These are phyloP conservation scores for Daucus carota DNA, from an alignment of 129 eudicot genomes.

Conservation along the genomic window DNA sequence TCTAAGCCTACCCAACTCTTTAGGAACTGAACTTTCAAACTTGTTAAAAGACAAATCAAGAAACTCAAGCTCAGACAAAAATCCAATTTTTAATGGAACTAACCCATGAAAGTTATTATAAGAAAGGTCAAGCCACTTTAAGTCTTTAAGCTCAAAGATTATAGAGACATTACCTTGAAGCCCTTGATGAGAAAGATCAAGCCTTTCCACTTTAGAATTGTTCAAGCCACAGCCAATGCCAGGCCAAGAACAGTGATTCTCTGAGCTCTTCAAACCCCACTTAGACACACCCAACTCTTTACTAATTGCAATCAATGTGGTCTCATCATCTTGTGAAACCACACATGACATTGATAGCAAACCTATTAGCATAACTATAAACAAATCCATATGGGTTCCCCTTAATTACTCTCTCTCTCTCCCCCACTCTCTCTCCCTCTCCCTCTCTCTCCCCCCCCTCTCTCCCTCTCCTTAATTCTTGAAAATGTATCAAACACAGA, in stretches of 20 bases:
- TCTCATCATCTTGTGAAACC: constrained; percentile 38
- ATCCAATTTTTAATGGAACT: constrained; percentile 62
- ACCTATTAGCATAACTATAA: constrained; percentile 39
- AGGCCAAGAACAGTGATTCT: constrained; percentile 65
- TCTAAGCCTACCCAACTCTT: constrained; percentile 48
- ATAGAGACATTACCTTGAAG: constrained; percentile 88
- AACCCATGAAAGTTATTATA: constrained; percentile 66
- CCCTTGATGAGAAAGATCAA: constrained; percentile 68
- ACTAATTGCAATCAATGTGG: constrained; percentile 46
- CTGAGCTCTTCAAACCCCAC: constrained; percentile 63
- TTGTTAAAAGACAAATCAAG: constrained; percentile 91
- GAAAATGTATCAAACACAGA: neutral
- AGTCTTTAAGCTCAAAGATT: constrained; percentile 63
- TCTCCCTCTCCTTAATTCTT: neutral
- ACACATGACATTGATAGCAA: constrained; percentile 42
- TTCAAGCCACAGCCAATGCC: constrained; percentile 59
- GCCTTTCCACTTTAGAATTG: constrained; percentile 57
- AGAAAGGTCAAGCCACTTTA: constrained; percentile 88
- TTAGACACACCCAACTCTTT: constrained; percentile 52
- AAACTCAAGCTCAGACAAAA: constrained; percentile 74
- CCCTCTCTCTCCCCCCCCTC: neutral
- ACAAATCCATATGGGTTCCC: constrained; percentile 7
- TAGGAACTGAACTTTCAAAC: constrained; percentile 63
- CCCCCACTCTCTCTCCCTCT: neutral
- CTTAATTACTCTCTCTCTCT: neutral